phyloP scores from a whole-genome alignment of 2,329 filamentous ascomycete species.

The Colletotrichum trifolii region DNA sequence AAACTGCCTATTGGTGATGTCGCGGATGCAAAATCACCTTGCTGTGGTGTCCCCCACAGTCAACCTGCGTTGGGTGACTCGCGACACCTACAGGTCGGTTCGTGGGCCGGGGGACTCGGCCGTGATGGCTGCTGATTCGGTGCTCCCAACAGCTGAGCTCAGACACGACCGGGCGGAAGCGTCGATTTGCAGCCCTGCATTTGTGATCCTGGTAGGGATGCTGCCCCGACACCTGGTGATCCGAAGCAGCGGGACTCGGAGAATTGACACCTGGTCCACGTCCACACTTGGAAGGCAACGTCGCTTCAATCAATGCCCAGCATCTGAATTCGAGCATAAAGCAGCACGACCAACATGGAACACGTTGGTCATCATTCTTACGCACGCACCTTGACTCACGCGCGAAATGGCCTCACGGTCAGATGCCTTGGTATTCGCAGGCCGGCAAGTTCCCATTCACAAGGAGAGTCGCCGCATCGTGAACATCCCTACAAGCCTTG shows the following conservation, averaged over 20 bases:
- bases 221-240: slow-evolving; percentile 8
- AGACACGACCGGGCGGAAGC: not conserved
- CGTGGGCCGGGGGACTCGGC: not conserved
- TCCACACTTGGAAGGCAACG: slow-evolving; percentile 12
- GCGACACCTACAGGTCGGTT: slow-evolving; percentile 15
- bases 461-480: not conserved
- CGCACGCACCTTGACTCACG: slow-evolving; percentile 20
- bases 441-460: not conserved
- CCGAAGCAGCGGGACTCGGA: slow-evolving; percentile 17
- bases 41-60: slow-evolving; percentile 5
- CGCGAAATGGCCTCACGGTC: not conserved
- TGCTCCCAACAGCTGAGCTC: not conserved
- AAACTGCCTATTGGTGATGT: slow-evolving; percentile 9
- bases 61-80: slow-evolving; percentile 15
- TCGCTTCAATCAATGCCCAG: slow-evolving; percentile 16
- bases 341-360: slow-evolving; percentile 22
- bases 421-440: not conserved
- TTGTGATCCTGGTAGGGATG: slow-evolving; percentile 12
- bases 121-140: slow-evolving; percentile 1
- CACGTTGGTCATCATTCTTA: slow-evolving; percentile 5
- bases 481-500: slow-evolving; percentile 23
- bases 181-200: not conserved
- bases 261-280: slow-evolving; percentile 18
- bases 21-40: slow-evolving; percentile 2
- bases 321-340: slow-evolving; percentile 23